Conservation (phyloP, 2,329 filamentous ascomycete genomes). For the Beauveria rudraprayagi region DNA sequence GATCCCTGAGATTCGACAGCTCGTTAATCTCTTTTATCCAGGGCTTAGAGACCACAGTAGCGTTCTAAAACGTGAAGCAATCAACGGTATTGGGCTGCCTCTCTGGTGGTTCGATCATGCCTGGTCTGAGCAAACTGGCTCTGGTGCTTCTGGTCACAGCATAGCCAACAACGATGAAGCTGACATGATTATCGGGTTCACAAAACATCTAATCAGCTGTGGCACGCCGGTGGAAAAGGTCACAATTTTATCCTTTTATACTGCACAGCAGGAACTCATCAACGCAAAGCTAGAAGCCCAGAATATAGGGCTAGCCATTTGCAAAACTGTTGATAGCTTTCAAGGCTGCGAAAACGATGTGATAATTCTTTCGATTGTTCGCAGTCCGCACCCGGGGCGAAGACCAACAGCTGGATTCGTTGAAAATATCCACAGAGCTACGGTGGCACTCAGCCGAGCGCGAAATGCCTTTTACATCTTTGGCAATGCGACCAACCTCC, state of each 20-base stretch:
- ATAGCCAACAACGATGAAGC: constrained; percentile 66
- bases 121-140: constrained; percentile 57
- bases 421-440: constrained; percentile 48
- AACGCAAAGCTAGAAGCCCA: constrained; percentile 34
- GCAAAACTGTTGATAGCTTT: constrained; percentile 81
- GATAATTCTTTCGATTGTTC: constrained; percentile 70
- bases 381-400: constrained; percentile 47
- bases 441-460: constrained; percentile 60
- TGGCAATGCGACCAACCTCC: constrained; percentile 57
- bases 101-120: constrained; percentile 40
- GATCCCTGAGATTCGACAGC: constrained; percentile 35
- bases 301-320: constrained; percentile 19
- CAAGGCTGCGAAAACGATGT: constrained; percentile 89
- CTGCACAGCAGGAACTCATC: constrained; percentile 66
- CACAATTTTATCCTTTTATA: constrained; percentile 82
- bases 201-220: constrained; percentile 63
- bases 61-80: constrained; percentile 26
- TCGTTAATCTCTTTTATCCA: constrained; percentile 42
- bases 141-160: constrained; percentile 45
- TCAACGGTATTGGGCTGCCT: constrained; percentile 29
- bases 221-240: constrained; percentile 53
- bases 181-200: constrained; percentile 65
- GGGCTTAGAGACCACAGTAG: constrained; percentile 35
- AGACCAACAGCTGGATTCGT: constrained; percentile 60
- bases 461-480: constrained; percentile 77